A percentile compares a stretch with the other conserved stretches of the same genome.
These are phyloP conservation scores for Podila horticola DNA, from an alignment of 192 early-diverging fungal genomes.

Conservation along the genomic window DNA sequence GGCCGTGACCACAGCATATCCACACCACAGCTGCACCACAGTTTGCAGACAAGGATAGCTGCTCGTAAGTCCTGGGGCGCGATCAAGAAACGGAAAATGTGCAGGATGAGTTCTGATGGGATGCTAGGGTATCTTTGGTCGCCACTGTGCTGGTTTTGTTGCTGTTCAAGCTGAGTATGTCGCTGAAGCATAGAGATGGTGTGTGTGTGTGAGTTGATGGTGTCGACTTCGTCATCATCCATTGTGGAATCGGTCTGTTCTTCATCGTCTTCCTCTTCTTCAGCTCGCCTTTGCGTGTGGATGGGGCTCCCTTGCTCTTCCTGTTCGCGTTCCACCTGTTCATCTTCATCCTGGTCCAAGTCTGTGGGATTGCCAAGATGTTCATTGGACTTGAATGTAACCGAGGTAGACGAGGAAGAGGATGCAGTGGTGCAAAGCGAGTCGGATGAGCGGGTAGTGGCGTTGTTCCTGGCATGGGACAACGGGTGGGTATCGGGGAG, in stretches of 20 bases:
- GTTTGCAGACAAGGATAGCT: slow-evolving; percentile 60
- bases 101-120: slow-evolving; percentile 62
- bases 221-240: not conserved
- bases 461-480: not conserved
- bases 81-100: slow-evolving; percentile 59
- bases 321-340: slow-evolving; percentile 4
- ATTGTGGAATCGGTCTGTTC: not conserved
- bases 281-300: not conserved
- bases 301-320: not conserved
- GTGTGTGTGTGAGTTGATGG: not conserved
- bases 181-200: not conserved
- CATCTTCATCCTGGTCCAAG: not conserved
- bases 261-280: not conserved
- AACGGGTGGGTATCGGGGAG: not conserved
- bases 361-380: not conserved
- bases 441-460: not conserved
- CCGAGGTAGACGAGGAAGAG: not conserved
- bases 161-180: not conserved
- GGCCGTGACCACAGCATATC: slow-evolving; percentile 68
- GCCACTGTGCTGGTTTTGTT: not conserved
- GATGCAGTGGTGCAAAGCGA: slow-evolving; percentile 2
- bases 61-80: slow-evolving; percentile 54
- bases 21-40: slow-evolving; percentile 64
- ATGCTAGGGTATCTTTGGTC: slow-evolving; percentile 17
- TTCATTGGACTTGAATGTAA: not conserved